Evolutionary conservation across 768 basidiomycete species (phyloP).

Genomic region (Brasilioporus rufonigricans): DNA sequence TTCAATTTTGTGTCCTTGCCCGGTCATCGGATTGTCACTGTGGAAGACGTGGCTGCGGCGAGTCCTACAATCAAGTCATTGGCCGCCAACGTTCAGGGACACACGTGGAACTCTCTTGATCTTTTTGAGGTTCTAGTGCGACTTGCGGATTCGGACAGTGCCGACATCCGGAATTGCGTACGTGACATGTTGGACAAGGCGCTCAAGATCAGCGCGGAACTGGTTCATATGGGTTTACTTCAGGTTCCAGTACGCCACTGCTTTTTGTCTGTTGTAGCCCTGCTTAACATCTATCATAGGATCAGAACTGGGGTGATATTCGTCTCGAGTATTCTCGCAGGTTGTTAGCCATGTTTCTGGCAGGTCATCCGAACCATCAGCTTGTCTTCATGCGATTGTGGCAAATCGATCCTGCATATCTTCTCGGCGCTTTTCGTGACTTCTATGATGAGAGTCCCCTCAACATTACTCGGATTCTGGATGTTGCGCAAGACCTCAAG

Average conservation of each 20-base stretch:
- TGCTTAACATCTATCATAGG: constrained; percentile 34
- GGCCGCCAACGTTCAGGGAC: constrained; percentile 86
- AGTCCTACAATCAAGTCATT: constrained; percentile 91
- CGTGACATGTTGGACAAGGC: constrained; percentile 93
- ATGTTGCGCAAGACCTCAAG: constrained; percentile 94
- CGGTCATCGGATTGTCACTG: constrained; percentile 77
- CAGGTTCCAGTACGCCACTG: constrained; percentile 75
- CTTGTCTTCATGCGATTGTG: constrained; percentile 96
- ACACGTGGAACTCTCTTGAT: constrained; percentile 94
- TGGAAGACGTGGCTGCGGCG: constrained; percentile 81
- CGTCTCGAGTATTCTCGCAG: constrained; percentile 85
- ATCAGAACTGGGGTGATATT: constrained; percentile 84
- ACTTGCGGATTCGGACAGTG: constrained; percentile 66
- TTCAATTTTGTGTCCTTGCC: constrained; percentile 92
- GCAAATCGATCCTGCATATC: constrained; percentile 84
- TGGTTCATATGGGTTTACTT: constrained; percentile 90
- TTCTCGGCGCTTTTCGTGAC: constrained; percentile 85
- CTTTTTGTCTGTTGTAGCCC: neutral
- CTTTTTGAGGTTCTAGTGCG: constrained; percentile 86
- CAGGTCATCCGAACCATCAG: constrained; percentile 91
- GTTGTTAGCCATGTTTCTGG: constrained; percentile 85
- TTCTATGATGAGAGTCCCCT: constrained; percentile 91
- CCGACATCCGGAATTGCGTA: constrained; percentile 72
- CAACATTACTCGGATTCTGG: constrained; percentile 92
- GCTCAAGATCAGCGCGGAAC: constrained; percentile 88